phyloP scores from a whole-genome alignment of 805 yeast species.

The Hanseniaspora thailandica region DNA sequence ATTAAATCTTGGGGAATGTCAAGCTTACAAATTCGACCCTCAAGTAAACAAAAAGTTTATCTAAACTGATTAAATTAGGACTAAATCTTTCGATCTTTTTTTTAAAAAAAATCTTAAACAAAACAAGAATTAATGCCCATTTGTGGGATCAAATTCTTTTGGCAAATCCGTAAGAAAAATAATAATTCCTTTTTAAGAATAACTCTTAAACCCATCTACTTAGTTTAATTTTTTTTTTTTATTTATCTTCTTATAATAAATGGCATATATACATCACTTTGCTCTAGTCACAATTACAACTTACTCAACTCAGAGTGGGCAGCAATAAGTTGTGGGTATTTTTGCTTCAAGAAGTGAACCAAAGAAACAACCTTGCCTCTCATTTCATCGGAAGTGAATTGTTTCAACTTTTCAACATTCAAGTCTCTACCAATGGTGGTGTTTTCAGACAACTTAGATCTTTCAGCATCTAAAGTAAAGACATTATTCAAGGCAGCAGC shows the following conservation, averaged over 20 bases:
- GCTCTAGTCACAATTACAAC: constrained; percentile 3
- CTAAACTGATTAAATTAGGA: too few relatives aligned
- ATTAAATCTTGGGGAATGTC: too few relatives aligned
- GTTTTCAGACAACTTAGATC: constrained; percentile 54
- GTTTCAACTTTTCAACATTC: constrained; percentile 63
- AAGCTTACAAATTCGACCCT: too few relatives aligned
- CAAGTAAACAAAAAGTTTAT: too few relatives aligned
- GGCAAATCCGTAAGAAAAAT: too few relatives aligned
- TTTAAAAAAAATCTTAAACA: too few relatives aligned
- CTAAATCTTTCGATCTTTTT: too few relatives aligned
- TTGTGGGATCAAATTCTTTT: too few relatives aligned
- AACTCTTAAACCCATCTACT: too few relatives aligned
- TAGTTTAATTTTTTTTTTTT: constrained; percentile 10
- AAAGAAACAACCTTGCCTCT: constrained; percentile 55
- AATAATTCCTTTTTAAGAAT: too few relatives aligned
- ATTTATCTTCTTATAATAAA: constrained; percentile 16
- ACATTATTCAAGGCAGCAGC: constrained; percentile 58
- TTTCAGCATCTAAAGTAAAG: constrained; percentile 64
- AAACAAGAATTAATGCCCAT: too few relatives aligned
- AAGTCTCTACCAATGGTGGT: constrained; percentile 81
- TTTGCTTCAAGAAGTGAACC: constrained; percentile 58
- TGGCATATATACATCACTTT: background rate
- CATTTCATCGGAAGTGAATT: constrained; percentile 60
- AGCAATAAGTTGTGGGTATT: constrained; percentile 34
- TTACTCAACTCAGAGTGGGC: constrained; percentile 14